Evolutionary conservation across 106 monocot genomes (phyloP), one percentile per base, ranked within the genome.

Genomic region (Amphibolis antarctica): DNA sequence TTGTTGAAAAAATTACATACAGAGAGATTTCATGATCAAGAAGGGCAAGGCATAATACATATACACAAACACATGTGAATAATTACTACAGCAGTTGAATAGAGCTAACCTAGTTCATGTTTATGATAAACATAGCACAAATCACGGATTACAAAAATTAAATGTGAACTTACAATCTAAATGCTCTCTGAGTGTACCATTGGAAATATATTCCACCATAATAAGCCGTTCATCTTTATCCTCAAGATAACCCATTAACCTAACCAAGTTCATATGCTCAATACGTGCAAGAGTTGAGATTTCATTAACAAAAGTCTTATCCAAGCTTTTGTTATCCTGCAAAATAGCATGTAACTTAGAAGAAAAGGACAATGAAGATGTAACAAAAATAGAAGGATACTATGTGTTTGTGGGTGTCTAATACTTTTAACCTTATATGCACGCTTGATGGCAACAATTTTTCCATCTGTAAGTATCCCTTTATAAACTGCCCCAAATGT

Each of bases 171-270:
- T 81, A 88, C 84, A 81, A 72, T 88, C 88, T n/a, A 88, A 70
- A 44, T 88, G 88, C 63, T 88, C 88, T 59, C 84, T 81, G 4
- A 88, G 74, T 49, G 88, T 88, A 36, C 88, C 84, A 77, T 88
- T 88, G 60, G 84, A 66, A 51, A 84, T 76, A 66, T 64, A 88
- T 56, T 88, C 88, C 14, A 76, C 79, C 43, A 88, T 76, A 12
- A 88, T 81, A 55, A 88, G 79, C 25, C 74, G 74, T 42, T 88
- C 88, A 53, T 81, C 65, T 50, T 79, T 83, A 69, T 76, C 71
- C 42, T 84, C 84, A 46, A 66, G 73, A 59, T 76, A 88, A 53
- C 88, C 88, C 60, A 84, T 74, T 44, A 84, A 69, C 48, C 63
- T 84, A 46, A 88, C 88, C 47, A 88, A 77, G 62, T 66, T 88